phyloP scores from a whole-genome alignment of 2,329 filamentous ascomycete species.

The Samsoniella hepiali region DNA sequence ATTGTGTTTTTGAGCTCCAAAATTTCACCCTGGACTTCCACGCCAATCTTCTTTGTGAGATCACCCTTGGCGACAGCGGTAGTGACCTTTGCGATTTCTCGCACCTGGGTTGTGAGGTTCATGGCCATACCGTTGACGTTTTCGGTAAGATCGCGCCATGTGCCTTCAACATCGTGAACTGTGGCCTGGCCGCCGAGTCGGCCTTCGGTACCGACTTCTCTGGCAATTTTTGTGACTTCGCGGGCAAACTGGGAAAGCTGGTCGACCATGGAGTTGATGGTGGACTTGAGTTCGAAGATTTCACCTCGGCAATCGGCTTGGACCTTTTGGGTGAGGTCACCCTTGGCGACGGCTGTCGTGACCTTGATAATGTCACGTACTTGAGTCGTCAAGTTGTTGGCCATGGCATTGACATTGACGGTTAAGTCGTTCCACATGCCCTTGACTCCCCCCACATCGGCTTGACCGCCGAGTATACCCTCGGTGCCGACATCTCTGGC shows the following conservation, averaged over 20 bases:
- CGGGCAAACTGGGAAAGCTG: slow-evolving; percentile 94
- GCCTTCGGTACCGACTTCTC: slow-evolving; percentile 95
- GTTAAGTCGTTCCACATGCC: slow-evolving; percentile 88
- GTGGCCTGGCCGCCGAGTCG: slow-evolving; percentile 91
- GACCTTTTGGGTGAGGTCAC: slow-evolving; percentile 95
- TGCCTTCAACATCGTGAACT: slow-evolving; percentile 93
- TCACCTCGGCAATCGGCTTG: slow-evolving; percentile 89
- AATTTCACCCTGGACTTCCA: slow-evolving; percentile 92
- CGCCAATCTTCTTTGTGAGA: slow-evolving; percentile 91
- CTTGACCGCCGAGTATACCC: slow-evolving; percentile 77
- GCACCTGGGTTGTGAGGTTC: slow-evolving; percentile 95
- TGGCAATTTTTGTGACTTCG: slow-evolving; percentile 93
- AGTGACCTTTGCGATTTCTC: slow-evolving; percentile 95
- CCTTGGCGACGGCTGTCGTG: slow-evolving; percentile 69
- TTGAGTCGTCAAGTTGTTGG: slow-evolving; percentile 81
- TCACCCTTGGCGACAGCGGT: slow-evolving; percentile 93
- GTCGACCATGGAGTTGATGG: slow-evolving; percentile 99
- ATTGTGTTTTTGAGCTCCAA: slow-evolving; percentile 94
- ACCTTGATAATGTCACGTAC: slow-evolving; percentile 92
- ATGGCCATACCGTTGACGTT: slow-evolving; percentile 99
- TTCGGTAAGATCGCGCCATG: slow-evolving; percentile 93
- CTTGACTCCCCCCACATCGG: slow-evolving; percentile 78
- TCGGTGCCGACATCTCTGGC: slow-evolving; percentile 82
- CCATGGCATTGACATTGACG: slow-evolving; percentile 85
- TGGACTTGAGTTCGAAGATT: slow-evolving; percentile 92